A percentile compares a stretch with the other conserved stretches of the same genome.
phyloP scores from a whole-genome alignment of 345 rosid species.

The Lenwebbia sp. region DNA sequence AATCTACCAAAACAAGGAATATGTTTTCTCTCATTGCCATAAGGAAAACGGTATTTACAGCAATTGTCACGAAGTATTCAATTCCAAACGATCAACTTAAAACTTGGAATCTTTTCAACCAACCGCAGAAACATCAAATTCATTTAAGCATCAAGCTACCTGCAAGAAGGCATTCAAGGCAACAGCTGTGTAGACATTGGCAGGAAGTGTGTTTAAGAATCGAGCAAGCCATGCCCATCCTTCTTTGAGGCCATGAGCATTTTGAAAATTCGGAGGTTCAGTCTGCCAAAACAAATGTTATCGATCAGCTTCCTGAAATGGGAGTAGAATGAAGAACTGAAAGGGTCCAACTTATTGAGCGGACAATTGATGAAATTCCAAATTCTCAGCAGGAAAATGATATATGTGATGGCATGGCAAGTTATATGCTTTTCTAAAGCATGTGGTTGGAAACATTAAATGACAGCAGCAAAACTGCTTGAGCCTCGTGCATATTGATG shows the following conservation, averaged over 20 bases:
- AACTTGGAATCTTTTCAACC: neutral
- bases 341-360: neutral
- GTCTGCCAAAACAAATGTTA: conserved; percentile 37
- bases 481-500: neutral
- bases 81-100: neutral
- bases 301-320: conserved; percentile 1
- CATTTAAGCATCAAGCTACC: conserved; percentile 23
- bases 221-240: conserved; percentile 91
- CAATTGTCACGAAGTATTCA: neutral
- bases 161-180: conserved; percentile 65
- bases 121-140: neutral
- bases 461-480: neutral
- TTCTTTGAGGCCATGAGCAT: conserved; percentile 57
- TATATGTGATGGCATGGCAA: neutral
- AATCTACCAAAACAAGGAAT: neutral
- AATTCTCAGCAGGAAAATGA: neutral
- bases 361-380: neutral
- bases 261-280: conserved; percentile 33
- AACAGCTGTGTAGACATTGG: conserved; percentile 58
- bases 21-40: neutral
- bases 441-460: neutral
- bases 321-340: neutral
- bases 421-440: neutral
- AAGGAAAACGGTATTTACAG: neutral
- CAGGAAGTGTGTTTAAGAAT: conserved; percentile 52